Evolutionary conservation across 108 stramenopile species (phyloP), one percentile per base, ranked within the genome.

Genomic region (Nitzschia sp.): DNA sequence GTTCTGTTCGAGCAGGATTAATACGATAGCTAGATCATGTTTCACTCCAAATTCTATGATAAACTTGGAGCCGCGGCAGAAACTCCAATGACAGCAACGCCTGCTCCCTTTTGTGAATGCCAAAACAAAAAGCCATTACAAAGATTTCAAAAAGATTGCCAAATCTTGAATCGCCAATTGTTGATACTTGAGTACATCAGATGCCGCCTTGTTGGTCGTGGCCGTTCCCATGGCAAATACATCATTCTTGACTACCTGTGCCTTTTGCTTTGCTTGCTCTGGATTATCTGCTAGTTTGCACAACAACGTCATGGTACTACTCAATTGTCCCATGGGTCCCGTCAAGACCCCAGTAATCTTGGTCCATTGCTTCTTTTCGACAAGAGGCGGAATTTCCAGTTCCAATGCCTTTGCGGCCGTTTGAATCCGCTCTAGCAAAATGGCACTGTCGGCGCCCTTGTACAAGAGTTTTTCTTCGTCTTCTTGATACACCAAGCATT

Each of bases 381-480:
- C 66, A 27, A 87, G 75, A 17, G 35, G 46, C 3, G 89, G 89
- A 29, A 90, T 75, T 36, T 61, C 33, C 24, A 68, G 46, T 9
- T 71, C 78, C 47, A 90, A 66, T 1, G 85, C 80, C 9, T 34
- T 42, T 2, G 74, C 54, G 11, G 74, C 64, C 17, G 26, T 61
- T 61, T 71, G 82, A 17, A 85, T 58, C 46, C 86, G 77, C 28
- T 83, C 71, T 31, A 86, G 46, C 51, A 86, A 67, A 27, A 80
- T 38, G 35, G 62, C 54, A 23, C 27, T 55, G 32, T 90, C 84
- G 2, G 70, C 70, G 18, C 81, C 81, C 60, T 90, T 80, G 61
- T 90, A 90, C 25, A 90, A 53, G 54, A 83, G 65, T 9, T 85
- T 87, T 21, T 82, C 82, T n/a, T 79, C 76, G 48, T 90, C 89